phyloP scores from a whole-genome alignment of 176 grass and related monocot genomes.

The Oryza officinalis region DNA sequence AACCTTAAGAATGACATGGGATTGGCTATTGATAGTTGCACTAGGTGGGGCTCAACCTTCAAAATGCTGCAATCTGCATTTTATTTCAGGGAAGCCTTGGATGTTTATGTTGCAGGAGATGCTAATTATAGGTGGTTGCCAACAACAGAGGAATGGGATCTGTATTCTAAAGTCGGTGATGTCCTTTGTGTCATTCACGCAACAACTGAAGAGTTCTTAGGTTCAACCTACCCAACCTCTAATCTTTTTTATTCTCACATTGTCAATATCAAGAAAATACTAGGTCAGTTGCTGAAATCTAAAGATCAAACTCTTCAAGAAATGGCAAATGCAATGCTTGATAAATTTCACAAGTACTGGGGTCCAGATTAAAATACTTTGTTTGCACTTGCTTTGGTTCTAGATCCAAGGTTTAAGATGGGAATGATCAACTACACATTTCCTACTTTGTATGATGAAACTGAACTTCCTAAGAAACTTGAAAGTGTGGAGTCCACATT shows the following conservation, averaged over 20 bases:
- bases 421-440: constrained; percentile 10
- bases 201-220: not conserved
- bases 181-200: not conserved
- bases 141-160: not conserved
- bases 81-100: not conserved
- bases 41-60: not conserved
- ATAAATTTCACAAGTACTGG: too few species aligned
- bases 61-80: not conserved
- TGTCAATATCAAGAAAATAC: not conserved
- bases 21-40: not conserved
- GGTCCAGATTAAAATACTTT: not conserved
- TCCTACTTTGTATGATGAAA: not conserved
- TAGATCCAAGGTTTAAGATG: not conserved
- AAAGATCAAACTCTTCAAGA: too few species aligned
- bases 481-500: too few species aligned
- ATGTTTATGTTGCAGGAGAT: not conserved
- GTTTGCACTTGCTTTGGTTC: not conserved
- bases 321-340: too few species aligned
- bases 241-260: constrained; percentile 7
- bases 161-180: not conserved
- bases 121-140: not conserved
- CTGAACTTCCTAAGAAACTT: too few species aligned
- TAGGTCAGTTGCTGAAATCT: too few species aligned
- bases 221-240: not conserved
- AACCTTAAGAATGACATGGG: not conserved